Evolutionary conservation across 805 yeast genomes (phyloP).

Genomic region (Teunomyces lycoperdinae): DNA sequence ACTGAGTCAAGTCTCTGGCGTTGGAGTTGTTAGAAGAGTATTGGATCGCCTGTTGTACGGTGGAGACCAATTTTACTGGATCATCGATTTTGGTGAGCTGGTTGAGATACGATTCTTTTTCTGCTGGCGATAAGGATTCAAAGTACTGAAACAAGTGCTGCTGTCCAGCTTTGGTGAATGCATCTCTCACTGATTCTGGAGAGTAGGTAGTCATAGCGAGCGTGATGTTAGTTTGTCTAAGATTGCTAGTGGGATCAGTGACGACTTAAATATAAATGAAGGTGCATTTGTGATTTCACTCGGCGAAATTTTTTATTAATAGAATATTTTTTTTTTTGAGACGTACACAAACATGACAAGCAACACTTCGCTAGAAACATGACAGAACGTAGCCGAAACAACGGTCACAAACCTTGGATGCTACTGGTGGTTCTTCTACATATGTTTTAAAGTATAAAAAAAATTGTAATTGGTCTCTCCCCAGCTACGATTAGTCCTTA

Average conservation of each 20-base stretch:
- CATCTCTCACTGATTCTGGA: constrained; percentile 15
- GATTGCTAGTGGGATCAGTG: not conserved
- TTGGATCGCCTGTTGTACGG: constrained; percentile 47
- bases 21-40: constrained; percentile 27
- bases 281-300: not conserved
- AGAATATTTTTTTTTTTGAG: not conserved
- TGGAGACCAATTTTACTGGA: constrained; percentile 38
- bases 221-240: not conserved
- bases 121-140: constrained; percentile 31
- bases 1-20: constrained; percentile 37
- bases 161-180: constrained; percentile 49
- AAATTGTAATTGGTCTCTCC: no score
- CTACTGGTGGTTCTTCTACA: no score
- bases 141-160: constrained; percentile 50
- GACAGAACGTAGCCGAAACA: no score
- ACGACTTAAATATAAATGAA: not conserved
- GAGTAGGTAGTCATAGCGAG: constrained; percentile 10
- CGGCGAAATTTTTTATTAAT: constrained; percentile 1
- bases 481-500: no score
- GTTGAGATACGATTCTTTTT: constrained; percentile 33
- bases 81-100: constrained; percentile 43
- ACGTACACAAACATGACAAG: constrained; percentile 2
- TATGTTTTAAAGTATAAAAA: no score
- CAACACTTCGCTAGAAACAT: not conserved
- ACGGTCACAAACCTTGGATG: no score